phyloP scores from a whole-genome alignment of 2,329 filamentous ascomycete genomes.

The Torrubiella hemipterigena region DNA sequence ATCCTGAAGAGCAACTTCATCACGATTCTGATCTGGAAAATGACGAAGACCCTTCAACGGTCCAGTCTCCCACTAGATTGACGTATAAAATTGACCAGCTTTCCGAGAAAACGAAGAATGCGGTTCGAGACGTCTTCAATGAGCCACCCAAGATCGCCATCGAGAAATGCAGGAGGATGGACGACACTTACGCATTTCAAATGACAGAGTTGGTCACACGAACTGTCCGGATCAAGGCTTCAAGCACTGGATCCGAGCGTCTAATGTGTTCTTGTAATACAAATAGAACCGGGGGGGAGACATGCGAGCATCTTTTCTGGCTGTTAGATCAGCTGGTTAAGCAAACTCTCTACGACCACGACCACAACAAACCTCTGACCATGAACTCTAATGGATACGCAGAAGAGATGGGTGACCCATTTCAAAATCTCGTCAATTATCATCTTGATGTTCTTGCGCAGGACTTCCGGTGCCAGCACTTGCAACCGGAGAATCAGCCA shows the following conservation, averaged over 20 bases:
- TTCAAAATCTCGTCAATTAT: slow-evolving; percentile 34
- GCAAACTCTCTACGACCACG: slow-evolving; percentile 30
- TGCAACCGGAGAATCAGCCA: slow-evolving; percentile 13
- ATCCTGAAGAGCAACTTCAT: too few species aligned
- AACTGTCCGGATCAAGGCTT: slow-evolving; percentile 35
- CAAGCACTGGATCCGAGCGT: slow-evolving; percentile 23
- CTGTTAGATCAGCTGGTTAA: slow-evolving; percentile 40
- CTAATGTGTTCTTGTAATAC: slow-evolving; percentile 35
- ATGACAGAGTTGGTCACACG: slow-evolving; percentile 42
- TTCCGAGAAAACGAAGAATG: slow-evolving; percentile 20
- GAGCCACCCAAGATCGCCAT: slow-evolving; percentile 37
- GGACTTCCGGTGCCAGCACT: slow-evolving; percentile 35
- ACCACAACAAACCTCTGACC: slow-evolving; percentile 23
- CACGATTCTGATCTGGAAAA: slow-evolving; percentile 16
- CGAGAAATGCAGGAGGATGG: slow-evolving; percentile 34
- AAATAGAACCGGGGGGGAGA: slow-evolving; percentile 14
- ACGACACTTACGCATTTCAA: slow-evolving; percentile 41
- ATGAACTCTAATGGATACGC: slow-evolving; percentile 31
- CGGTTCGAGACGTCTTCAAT: slow-evolving; percentile 31
- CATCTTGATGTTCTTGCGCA: slow-evolving; percentile 40
- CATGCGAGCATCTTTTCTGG: slow-evolving; percentile 42
- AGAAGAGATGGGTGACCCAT: slow-evolving; percentile 34
- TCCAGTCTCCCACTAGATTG: slow-evolving; percentile 27
- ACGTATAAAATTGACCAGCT: slow-evolving; percentile 28
- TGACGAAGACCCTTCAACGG: slow-evolving; percentile 17